A percentile compares a stretch with the other conserved stretches of the same genome.
Conservation (phyloP, 2,329 filamentous ascomycete species). For the Ceratocystis cacaofunesta region DNA sequence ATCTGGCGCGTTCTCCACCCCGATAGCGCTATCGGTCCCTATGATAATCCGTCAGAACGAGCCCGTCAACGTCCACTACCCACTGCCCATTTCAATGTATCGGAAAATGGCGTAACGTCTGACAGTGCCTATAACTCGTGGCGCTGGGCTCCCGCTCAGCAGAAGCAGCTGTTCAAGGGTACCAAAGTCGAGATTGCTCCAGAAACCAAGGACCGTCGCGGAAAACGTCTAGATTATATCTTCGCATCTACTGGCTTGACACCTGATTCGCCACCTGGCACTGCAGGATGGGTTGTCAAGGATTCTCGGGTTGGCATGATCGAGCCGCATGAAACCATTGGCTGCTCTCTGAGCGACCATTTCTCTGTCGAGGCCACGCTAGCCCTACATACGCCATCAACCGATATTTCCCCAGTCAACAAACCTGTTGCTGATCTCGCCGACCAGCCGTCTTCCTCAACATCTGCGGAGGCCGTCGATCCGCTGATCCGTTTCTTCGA, state of each 20-base stretch:
- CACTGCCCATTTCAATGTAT: slow-evolving; percentile 61
- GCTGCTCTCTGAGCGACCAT: slow-evolving; percentile 85
- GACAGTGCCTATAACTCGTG: slow-evolving; percentile 82
- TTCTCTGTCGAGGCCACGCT: slow-evolving; percentile 81
- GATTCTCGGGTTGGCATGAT: slow-evolving; percentile 63
- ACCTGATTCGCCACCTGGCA: slow-evolving; percentile 21
- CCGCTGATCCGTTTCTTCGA: slow-evolving; percentile 21
- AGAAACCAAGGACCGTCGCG: slow-evolving; percentile 52
- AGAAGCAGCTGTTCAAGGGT: slow-evolving; percentile 46
- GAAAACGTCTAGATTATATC: slow-evolving; percentile 89
- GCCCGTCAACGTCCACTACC: slow-evolving; percentile 53
- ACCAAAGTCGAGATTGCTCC: slow-evolving; percentile 42
- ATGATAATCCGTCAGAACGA: slow-evolving; percentile 51
- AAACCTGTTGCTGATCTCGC: slow-evolving; percentile 11
- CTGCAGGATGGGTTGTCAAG: slow-evolving; percentile 51
- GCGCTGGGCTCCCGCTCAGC: slow-evolving; percentile 65
- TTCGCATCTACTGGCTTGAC: slow-evolving; percentile 51
- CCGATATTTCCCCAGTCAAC: slow-evolving; percentile 16
- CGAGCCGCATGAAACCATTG: slow-evolving; percentile 61
- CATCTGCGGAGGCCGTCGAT: slow-evolving; percentile 18
- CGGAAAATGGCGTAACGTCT: slow-evolving; percentile 73
- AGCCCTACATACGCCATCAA: slow-evolving; percentile 29
- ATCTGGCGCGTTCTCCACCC: slow-evolving; percentile 76
- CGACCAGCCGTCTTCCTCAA: slow-evolving; percentile 17
- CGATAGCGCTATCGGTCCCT: slow-evolving; percentile 63